Percentiles rank a stretch among this genome's conserved stretches.
Conservation (phyloP, 495 filamentous ascomycete genomes). For the Hypoxylon lenormandii region DNA sequence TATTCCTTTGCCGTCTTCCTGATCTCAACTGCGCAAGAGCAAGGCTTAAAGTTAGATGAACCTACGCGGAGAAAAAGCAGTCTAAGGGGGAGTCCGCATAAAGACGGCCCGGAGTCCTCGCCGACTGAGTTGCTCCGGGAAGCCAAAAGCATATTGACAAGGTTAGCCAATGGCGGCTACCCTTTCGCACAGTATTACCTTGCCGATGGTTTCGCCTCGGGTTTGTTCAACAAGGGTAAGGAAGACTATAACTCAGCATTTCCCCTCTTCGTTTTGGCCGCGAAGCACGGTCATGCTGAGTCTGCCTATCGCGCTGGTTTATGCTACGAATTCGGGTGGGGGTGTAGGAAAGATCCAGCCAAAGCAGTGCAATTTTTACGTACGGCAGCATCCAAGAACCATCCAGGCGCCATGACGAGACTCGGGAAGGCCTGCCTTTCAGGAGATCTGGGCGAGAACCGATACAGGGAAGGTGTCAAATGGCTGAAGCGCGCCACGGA, state of each 20-base stretch:
- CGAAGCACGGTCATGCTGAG: slow-evolving; percentile 97
- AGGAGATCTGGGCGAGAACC: slow-evolving; percentile 85
- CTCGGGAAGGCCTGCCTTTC: slow-evolving; percentile 89
- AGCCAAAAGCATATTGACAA: slow-evolving; percentile 86
- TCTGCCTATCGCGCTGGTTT: slow-evolving; percentile 92
- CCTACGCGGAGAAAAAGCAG: slow-evolving; percentile 57
- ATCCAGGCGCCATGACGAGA: slow-evolving; percentile 93
- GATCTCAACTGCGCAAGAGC: slow-evolving; percentile 83
- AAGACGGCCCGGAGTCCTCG: slow-evolving; percentile 61
- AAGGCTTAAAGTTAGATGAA: slow-evolving; percentile 58
- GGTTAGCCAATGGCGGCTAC: slow-evolving; percentile 84
- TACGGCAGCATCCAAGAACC: slow-evolving; percentile 87
- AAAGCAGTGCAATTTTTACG: slow-evolving; percentile 96
- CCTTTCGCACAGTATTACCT: slow-evolving; percentile 98
- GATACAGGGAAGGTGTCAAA: slow-evolving; percentile 92
- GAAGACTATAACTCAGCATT: slow-evolving; percentile 91
- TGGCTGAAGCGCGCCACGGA: slow-evolving; percentile 96
- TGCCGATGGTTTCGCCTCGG: slow-evolving; percentile 91
- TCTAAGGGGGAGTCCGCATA: slow-evolving; percentile 59
- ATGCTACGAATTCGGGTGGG: slow-evolving; percentile 99
- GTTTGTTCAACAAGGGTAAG: slow-evolving; percentile 91
- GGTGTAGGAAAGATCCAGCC: slow-evolving; percentile 83
- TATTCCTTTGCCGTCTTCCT: slow-evolving; percentile 97
- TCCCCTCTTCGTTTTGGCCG: slow-evolving; percentile 88
- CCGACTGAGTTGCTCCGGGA: slow-evolving; percentile 81